Evolutionary conservation across 768 basidiomycete genomes (phyloP).

Genomic region (Hirschioporus abietinus): DNA sequence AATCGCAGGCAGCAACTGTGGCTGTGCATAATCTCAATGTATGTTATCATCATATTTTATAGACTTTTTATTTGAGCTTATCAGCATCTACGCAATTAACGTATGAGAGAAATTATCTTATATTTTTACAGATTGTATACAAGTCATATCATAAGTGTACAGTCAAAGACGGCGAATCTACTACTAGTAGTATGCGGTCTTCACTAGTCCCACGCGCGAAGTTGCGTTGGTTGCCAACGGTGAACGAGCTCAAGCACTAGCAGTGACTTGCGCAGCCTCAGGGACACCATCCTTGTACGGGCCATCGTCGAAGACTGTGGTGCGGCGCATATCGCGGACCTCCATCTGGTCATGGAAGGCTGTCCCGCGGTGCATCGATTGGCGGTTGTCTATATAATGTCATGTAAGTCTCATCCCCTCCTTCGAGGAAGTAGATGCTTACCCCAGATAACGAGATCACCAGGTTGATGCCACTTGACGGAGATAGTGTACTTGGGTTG

Average conservation of each 20-base stretch:
- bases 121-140: neutral
- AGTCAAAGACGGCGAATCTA: neutral
- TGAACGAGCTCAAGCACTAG: neutral
- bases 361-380: constrained; percentile 16
- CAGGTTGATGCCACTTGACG: constrained; percentile 15
- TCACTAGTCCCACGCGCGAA: neutral
- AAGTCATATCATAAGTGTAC: neutral
- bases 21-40: no score
- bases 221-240: neutral
- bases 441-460: constrained; percentile 15
- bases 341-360: constrained; percentile 20
- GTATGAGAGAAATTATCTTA: neutral
- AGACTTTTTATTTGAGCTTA: no score
- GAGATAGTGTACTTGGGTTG: constrained; percentile 15
- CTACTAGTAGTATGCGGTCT: neutral
- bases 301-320: constrained; percentile 18
- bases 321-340: constrained; percentile 18
- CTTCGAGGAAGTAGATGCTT: neutral
- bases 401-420: neutral
- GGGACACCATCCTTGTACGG: constrained; percentile 4
- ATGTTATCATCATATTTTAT: no score
- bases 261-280: neutral
- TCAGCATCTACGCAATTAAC: neutral
- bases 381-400: constrained; percentile 9
- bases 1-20: no score